Evolutionary conservation across 108 stramenopile genomes (phyloP).

Genomic region (Nitzschia sp.): DNA sequence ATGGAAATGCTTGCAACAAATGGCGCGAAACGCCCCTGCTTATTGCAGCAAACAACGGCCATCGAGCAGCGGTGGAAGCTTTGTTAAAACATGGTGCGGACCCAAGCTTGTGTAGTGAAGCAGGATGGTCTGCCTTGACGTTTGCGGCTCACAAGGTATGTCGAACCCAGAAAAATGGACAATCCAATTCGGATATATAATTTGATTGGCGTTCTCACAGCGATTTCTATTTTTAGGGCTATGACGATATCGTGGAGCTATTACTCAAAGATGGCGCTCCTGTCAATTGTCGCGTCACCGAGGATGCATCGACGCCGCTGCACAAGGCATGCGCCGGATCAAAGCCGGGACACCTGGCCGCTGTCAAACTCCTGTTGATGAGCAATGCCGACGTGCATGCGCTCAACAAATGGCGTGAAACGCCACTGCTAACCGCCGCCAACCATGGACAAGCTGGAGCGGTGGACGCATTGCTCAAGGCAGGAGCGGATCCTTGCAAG

Average conservation of each 20-base stretch:
- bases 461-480: conserved; percentile 71
- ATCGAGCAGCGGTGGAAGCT: conserved; percentile 78
- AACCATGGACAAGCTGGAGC: conserved; percentile 87
- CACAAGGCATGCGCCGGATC: conserved; percentile 91
- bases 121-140: conserved; percentile 87
- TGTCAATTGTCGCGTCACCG: conserved; percentile 83
- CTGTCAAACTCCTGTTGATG: conserved; percentile 71
- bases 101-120: conserved; percentile 82
- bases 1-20: conserved; percentile 91
- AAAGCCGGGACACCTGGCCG: conserved; percentile 78
- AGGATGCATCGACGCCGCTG: conserved; percentile 83
- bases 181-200: background rate
- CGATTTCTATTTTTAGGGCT: conserved; percentile 50
- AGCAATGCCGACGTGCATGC: conserved; percentile 85
- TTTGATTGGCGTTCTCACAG: background rate
- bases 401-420: conserved; percentile 91
- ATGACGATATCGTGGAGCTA: conserved; percentile 81
- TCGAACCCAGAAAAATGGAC: background rate
- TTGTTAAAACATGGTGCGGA: conserved; percentile 79
- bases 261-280: conserved; percentile 74
- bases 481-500: conserved; percentile 86
- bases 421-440: conserved; percentile 84
- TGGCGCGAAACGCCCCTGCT: conserved; percentile 88
- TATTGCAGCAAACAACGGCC: conserved; percentile 91
- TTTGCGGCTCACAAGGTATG: conserved; percentile 91